Evolutionary conservation across 2,329 filamentous ascomycete genomes (phyloP).

Genomic region (Meredithiella fracta): DNA sequence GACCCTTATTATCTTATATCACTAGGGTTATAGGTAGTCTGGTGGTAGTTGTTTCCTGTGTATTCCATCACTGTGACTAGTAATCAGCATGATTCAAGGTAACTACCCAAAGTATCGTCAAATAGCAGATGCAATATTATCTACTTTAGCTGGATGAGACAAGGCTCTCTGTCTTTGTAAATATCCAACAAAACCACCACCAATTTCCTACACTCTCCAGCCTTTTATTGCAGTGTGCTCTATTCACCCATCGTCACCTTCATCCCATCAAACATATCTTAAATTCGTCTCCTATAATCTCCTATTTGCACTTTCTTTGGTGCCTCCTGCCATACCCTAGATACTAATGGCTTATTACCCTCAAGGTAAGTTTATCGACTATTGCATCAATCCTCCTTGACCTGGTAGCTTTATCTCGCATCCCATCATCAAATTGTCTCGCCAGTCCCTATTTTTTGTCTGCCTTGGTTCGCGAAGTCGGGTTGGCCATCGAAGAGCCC

Average conservation of each 20-base stretch:
- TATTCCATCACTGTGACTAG: too few species aligned
- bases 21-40: too few species aligned
- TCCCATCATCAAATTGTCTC: not conserved
- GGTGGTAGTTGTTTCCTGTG: too few species aligned
- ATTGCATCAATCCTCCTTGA: not conserved
- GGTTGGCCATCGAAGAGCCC: not conserved
- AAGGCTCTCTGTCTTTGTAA: too few species aligned
- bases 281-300: not conserved
- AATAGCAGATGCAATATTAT: too few species aligned
- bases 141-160: too few species aligned
- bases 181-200: not conserved
- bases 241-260: not conserved
- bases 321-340: not conserved
- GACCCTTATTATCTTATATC: too few species aligned
- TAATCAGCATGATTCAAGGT: too few species aligned
- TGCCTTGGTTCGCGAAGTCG: not conserved
- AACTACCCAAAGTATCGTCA: too few species aligned
- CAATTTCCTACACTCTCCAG: not conserved
- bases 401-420: not conserved
- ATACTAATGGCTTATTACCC: not conserved
- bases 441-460: not conserved
- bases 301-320: not conserved
- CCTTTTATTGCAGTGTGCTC: not conserved
- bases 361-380: not conserved
- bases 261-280: not conserved